phyloP scores from a whole-genome alignment of 345 rosid genomes.

The Reutealis trisperma region DNA sequence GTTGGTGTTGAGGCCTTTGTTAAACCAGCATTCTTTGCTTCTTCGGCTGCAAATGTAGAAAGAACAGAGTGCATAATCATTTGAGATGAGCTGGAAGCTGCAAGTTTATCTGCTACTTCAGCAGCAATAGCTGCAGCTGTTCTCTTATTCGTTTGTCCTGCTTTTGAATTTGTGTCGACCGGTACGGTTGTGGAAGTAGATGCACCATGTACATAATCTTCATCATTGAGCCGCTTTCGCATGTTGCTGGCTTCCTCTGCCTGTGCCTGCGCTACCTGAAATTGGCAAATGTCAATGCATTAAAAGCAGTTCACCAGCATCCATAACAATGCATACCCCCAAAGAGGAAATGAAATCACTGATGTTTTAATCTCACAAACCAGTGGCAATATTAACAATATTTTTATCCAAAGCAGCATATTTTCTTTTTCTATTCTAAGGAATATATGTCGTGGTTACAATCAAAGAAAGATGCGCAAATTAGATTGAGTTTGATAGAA shows the following conservation, averaged over 20 bases:
- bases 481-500: background rate
- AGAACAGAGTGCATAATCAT: constrained; percentile 91
- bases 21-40: constrained; percentile 67
- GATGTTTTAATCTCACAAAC: background rate
- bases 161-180: constrained; percentile 35
- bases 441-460: background rate
- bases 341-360: background rate
- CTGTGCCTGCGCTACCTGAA: constrained; percentile 79
- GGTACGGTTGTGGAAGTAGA: constrained; percentile 30
- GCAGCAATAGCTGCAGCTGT: constrained; percentile 93
- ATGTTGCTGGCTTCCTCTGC: constrained; percentile 69
- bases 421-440: background rate
- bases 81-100: constrained; percentile 88
- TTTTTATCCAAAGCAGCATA: background rate
- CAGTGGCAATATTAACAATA: background rate
- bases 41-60: constrained; percentile 91
- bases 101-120: constrained; percentile 87
- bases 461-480: background rate
- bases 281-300: constrained; percentile 7
- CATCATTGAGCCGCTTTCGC: constrained; percentile 62
- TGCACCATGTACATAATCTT: constrained; percentile 44
- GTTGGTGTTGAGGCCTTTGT: constrained; percentile 30
- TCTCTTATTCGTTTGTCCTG: constrained; percentile 58
- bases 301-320: background rate
- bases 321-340: background rate